phyloP scores from a whole-genome alignment of 768 basidiomycete species.

The Podaxis sp. region DNA sequence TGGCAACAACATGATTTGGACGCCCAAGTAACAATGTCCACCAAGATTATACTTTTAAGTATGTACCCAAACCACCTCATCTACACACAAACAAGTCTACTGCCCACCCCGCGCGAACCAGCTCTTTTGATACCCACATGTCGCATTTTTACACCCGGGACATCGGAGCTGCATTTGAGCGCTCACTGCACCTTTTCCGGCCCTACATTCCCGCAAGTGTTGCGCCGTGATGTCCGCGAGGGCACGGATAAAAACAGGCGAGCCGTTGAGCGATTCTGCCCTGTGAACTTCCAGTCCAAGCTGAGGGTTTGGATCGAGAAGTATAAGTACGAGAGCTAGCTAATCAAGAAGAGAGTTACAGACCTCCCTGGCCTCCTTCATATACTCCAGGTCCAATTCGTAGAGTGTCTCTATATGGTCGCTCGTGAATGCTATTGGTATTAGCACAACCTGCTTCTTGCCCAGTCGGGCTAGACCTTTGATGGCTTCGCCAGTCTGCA shows the following conservation, averaged over 20 bases:
- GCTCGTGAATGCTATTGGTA: conserved; percentile 97
- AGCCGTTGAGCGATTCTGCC: conserved; percentile 89
- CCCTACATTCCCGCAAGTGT: conserved; percentile 64
- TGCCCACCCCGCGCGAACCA: conserved; percentile 83
- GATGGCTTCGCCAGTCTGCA: conserved; percentile 88
- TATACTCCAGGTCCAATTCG: conserved; percentile 93
- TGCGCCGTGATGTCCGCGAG: conserved; percentile 85
- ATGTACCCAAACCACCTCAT: neutral
- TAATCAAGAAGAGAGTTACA: conserved; percentile 22
- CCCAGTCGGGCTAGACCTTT: conserved; percentile 80
- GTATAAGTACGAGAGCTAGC: conserved; percentile 14
- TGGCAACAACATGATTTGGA: neutral
- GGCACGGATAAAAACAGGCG: conserved; percentile 92
- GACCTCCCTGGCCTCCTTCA: conserved; percentile 87
- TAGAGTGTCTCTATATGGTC: conserved; percentile 99
- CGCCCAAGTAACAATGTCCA: neutral
- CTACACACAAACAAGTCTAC: conserved; percentile 18
- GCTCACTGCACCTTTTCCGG: conserved; percentile 64
- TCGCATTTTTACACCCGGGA: conserved; percentile 88
- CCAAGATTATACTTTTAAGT: conserved; percentile 10
- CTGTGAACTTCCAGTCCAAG: conserved; percentile 88
- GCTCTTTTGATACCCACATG: conserved; percentile 81
- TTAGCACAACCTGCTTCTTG: conserved; percentile 71
- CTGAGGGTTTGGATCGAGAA: conserved; percentile 34
- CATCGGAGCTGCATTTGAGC: conserved; percentile 84